phyloP scores from a whole-genome alignment of 768 basidiomycete species.

The Wakefieldia striispora region DNA sequence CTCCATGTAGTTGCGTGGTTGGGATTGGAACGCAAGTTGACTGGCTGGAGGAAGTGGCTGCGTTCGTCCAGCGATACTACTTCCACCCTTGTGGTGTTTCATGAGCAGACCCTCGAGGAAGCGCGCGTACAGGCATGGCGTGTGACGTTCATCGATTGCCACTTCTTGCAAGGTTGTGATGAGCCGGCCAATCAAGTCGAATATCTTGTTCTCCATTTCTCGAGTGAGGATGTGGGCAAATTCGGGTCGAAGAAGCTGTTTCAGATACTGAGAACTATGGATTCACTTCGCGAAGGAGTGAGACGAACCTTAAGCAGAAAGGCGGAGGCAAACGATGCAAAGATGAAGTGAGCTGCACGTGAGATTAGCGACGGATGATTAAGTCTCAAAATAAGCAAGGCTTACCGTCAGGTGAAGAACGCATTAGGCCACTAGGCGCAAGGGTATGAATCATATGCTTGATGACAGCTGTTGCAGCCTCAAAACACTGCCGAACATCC shows the following conservation, averaged over 20 bases:
- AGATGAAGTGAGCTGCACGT: conserved; percentile 64
- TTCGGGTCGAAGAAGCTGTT: conserved; percentile 69
- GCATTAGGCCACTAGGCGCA: conserved; percentile 72
- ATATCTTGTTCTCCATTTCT: conserved; percentile 64
- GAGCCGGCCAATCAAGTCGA: conserved; percentile 66
- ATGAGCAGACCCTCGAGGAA: conserved; percentile 74
- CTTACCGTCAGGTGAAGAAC: conserved; percentile 74
- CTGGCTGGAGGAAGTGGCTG: conserved; percentile 50
- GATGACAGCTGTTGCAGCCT: conserved; percentile 67
- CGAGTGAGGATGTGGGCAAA: conserved; percentile 61
- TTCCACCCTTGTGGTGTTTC: conserved; percentile 66
- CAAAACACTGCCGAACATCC: conserved; percentile 46
- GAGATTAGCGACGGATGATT: background rate
- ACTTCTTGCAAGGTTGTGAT: conserved; percentile 72
- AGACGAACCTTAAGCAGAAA: conserved; percentile 71
- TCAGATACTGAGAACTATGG: background rate
- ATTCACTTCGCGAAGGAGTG: background rate
- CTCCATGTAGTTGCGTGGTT: conserved; percentile 13
- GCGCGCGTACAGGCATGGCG: conserved; percentile 75
- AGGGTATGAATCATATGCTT: conserved; percentile 61
- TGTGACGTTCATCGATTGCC: conserved; percentile 80
- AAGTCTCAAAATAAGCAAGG: background rate
- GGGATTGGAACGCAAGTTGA: conserved; percentile 23
- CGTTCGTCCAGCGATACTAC: conserved; percentile 48
- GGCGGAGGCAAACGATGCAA: conserved; percentile 78